Base-by-base conservation (phyloP, 495 filamentous ascomycete species). In the Neurospora pannonica region DNA sequence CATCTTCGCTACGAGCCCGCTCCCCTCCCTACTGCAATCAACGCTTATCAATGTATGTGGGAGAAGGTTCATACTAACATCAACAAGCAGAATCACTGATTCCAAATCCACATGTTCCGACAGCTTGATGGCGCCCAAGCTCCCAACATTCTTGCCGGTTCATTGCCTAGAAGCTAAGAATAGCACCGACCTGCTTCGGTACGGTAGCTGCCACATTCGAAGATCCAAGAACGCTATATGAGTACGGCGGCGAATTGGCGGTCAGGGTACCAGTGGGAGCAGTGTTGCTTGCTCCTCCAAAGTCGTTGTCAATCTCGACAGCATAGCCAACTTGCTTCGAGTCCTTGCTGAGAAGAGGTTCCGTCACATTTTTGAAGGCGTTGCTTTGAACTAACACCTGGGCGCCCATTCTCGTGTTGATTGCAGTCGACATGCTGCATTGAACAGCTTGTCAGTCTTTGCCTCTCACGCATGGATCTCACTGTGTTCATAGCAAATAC, bases 391-490 rank as follows among this genome's bases (percentile, higher is more conserved):
- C 87, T 17, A 91, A 82, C 3, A 91, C 76, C 82, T 92, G 89
- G 17, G 90, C 91, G 38, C 89, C 90, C 71, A 89, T 80, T 48
- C 91, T 88, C 21, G 89, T 88, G 83, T 93, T 90, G 83, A 92
- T 88, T 24, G 87, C 89, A 70, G 88, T 87, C 76, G 75, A 79
- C 62, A 89, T 84, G 71, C 83, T 79, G 54, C 83, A 76, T 81
- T n/a, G 71, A 43, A 19, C 21, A 13, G 54, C 5, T 31, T 76
- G 82, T 77, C 74, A 74, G 72, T 19, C 54, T 19, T 67, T 67
- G 28, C 28, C 6, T 6, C 54, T 40, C 38, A 15, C 5, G 15
- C 34, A 31, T n/a, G 8, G 13, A 10, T 21, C 10, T n/a, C 21
- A 36, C 5, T 5, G 34, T 67, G 13, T 8, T 13, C 6, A 13